Evolutionary conservation across 2,329 filamentous ascomycete genomes (phyloP), one percentile per base, ranked within the genome.

Genomic region (Pseudopyricularia cyperi): DNA sequence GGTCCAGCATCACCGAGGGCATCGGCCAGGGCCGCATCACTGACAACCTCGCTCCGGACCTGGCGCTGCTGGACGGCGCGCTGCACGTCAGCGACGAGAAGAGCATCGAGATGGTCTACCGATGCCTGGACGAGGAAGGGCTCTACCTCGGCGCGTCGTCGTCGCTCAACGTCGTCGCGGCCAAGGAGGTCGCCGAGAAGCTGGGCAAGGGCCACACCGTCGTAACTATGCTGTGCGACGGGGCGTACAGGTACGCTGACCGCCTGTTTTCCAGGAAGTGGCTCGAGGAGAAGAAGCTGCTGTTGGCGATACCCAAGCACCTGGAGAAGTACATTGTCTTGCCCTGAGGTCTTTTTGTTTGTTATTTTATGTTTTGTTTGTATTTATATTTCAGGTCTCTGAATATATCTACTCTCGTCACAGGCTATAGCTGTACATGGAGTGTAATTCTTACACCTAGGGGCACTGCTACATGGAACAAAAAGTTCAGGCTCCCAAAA

Each of bases 21-120:
- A 98, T 98, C 62, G 70, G 93, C 19, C 93, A 97, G 72, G 93
- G 93, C 35, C 85, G 93, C 51, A 80, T 98, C 50, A 98, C 93
- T n/a, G 88, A 95, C 64, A 98, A 98, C 69, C 71, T 98, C 57
- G 74, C 80, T 68, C 87, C 86, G 4, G 93, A 98, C 62, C 77
- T 98, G 53, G 84, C 77, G 55, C 74, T 95, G 46, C 63, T 97
- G 15, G 93, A 97, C 68, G 90, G 85, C 54, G 88, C 89, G 34
- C 63, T 98, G 61, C 76, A 83, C 65, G 89, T 98, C 59, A 77
- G 81, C 55, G 93, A 98, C 65, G 89, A 93, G 72, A 90, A 95
- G 79, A 94, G 83, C 62, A 91, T 98, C 59, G 88, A 87, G 69
- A 97, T 96, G 93, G 89, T 98, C 46, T 98, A 97, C 72, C 76